Base-by-base conservation (phyloP, 2,329 filamentous ascomycete species). In the Amauroascus verrucosus region DNA sequence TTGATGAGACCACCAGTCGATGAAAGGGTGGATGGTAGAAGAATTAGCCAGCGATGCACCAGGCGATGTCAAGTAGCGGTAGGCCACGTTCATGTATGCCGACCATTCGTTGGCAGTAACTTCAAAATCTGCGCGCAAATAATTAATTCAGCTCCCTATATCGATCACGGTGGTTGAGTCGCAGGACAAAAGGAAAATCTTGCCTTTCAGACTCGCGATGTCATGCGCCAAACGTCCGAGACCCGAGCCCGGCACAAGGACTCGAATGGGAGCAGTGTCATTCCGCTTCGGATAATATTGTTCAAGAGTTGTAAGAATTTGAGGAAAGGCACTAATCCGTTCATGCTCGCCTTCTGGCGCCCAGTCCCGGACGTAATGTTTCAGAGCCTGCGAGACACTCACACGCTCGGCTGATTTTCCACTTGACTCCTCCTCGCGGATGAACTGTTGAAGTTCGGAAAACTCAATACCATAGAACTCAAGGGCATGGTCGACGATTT, bases 361-460 rank as follows among this genome's bases (percentile, higher is more conserved):
- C 78, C 78, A 81, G 59, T 82, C 79, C 4, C 78, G 70, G 2
- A 81, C 76, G 54, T 75, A 76, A 58, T 81, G 78, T 60, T 81
- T 81, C 50, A 81, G 60, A 0, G 76, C 71, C 58, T 81, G 79
- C 0, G 72, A 70, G 0, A 79, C 71, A 32, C 75, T 74, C 1
- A 74, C 68, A 4, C 70, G 71, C 20, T 81, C 77, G 0, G 72
- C 70, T 0, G 61, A 58, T 18, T 64, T 67, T 1, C 70, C 70
- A 35, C 57, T 44, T 0, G 66, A 62, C 1, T 70, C 66, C 1
- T 71, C 67, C 0, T 69, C 64, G 3, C 65, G 62, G 4, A 69
- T 66, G 45, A 72, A 75, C 0, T 65, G 62, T 2, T 74, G 63
- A 0, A 81, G 63, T 57, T 81, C 78, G 1, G 64, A 52, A 3